These are phyloP conservation scores for Graphilbum fragrans DNA, from an alignment of 2,329 filamentous ascomycete species.

Conservation along the genomic window DNA sequence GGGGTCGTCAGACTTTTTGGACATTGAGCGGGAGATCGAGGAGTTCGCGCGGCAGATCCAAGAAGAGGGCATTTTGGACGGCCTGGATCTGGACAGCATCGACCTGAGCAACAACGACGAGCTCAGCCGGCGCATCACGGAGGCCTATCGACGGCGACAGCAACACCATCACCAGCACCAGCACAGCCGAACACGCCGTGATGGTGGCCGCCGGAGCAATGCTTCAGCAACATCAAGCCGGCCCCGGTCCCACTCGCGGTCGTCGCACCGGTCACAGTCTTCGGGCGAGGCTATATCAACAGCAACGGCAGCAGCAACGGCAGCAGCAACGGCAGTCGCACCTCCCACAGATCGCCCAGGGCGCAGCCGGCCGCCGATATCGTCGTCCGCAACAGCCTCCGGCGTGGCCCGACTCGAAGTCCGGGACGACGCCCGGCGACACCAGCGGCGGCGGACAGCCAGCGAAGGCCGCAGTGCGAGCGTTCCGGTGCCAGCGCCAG, in stretches of 20 bases:
- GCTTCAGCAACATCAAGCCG: constrained; percentile 23
- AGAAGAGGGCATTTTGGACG: constrained; percentile 60
- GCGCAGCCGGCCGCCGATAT: constrained; percentile 29
- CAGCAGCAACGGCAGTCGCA: constrained; percentile 10
- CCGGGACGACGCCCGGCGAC: constrained; percentile 26
- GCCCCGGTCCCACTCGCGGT: constrained; percentile 22
- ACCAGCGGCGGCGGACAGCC: constrained; percentile 33
- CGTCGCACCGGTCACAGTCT: constrained; percentile 28
- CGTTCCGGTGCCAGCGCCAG: constrained; percentile 23
- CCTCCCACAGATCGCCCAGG: too few species aligned
- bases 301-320: not conserved
- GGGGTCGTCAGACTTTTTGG: constrained; percentile 42
- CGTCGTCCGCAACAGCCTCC: constrained; percentile 22
- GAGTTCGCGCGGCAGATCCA: constrained; percentile 72
- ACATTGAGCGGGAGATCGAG: constrained; percentile 79
- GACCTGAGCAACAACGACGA: constrained; percentile 78
- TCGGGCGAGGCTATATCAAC: constrained; percentile 1
- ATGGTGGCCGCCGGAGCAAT: constrained; percentile 30
- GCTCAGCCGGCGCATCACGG: constrained; percentile 79
- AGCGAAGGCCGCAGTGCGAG: constrained; percentile 45
- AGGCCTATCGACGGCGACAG: constrained; percentile 62
- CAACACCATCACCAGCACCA: too few species aligned
- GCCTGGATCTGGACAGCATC: constrained; percentile 78
- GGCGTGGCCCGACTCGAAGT: constrained; percentile 26
- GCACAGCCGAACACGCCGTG: constrained; percentile 42